phyloP scores from a whole-genome alignment of 345 rosid species.

The Gossypium sturtianum region DNA sequence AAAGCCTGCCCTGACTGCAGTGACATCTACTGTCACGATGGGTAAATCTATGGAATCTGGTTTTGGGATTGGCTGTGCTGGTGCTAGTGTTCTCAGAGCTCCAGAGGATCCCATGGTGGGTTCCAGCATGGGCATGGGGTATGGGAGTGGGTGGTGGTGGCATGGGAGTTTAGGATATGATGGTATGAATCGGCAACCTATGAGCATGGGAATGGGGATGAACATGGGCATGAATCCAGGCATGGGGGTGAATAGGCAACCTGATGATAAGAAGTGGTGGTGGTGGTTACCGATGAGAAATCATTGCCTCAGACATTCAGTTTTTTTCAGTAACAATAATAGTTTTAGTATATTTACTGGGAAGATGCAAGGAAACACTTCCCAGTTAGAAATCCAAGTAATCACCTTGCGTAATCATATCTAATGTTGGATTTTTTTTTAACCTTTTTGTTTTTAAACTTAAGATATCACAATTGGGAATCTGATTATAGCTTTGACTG shows the following conservation, averaged over 20 bases:
- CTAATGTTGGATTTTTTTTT: too few relatives aligned
- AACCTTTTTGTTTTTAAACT: too few relatives aligned
- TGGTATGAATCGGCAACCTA: conserved; percentile 28
- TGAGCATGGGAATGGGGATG: conserved; percentile 38
- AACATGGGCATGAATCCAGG: conserved; percentile 28
- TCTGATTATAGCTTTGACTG: too few relatives aligned
- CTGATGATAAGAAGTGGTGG: conserved; percentile 76
- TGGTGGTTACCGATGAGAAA: conserved; percentile 57
- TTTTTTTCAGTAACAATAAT: too few relatives aligned
- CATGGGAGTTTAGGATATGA: conserved; percentile 28
- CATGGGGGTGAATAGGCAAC: conserved; percentile 24
- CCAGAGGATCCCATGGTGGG: conserved; percentile 50
- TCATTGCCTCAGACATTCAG: background rate
- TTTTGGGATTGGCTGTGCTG: conserved; percentile 76
- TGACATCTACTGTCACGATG: conserved; percentile 71
- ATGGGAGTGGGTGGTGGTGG: conserved; percentile 36
- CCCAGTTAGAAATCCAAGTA: too few relatives aligned
- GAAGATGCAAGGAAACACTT: too few relatives aligned
- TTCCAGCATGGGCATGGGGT: conserved; percentile 48
- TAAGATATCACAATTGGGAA: too few relatives aligned
- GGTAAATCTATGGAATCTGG: conserved; percentile 99
- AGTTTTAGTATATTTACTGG: too few relatives aligned
- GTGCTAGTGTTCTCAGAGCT: conserved; percentile 52
- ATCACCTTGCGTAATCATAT: too few relatives aligned
- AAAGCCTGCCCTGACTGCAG: conserved; percentile 47